Conservation (phyloP, 192 early-diverging fungal species). For the Coemansia biformis region DNA sequence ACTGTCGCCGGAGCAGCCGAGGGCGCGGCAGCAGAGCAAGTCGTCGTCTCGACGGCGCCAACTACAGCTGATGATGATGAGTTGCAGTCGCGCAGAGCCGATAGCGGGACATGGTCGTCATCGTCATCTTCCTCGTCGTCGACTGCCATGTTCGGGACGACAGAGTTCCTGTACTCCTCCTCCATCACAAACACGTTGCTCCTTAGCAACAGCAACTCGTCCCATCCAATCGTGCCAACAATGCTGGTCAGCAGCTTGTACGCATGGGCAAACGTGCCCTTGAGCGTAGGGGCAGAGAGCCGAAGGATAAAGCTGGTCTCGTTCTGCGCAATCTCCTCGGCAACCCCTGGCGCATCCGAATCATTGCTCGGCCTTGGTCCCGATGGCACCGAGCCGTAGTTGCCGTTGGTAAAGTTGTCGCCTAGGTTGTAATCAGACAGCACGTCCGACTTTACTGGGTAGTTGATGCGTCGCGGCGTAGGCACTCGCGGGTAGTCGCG, state of each 20-base stretch:
- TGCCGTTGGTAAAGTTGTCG: slow-evolving; percentile 26
- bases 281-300: slow-evolving; percentile 81
- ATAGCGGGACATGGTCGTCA: slow-evolving; percentile 34
- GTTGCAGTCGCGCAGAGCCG: slow-evolving; percentile 23
- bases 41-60: too few relatives aligned
- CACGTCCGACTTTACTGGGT: slow-evolving; percentile 82
- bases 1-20: too few relatives aligned
- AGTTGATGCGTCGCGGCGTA: slow-evolving; percentile 76
- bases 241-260: slow-evolving; percentile 79
- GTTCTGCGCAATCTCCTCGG: slow-evolving; percentile 43
- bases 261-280: slow-evolving; percentile 89
- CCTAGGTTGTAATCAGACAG: slow-evolving; percentile 46
- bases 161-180: slow-evolving; percentile 81
- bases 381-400: slow-evolving; percentile 28
- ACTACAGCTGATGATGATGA: too few relatives aligned
- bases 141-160: slow-evolving; percentile 16
- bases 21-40: background rate
- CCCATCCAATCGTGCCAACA: slow-evolving; percentile 87
- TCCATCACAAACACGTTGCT: slow-evolving; percentile 98
- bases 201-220: slow-evolving; percentile 81
- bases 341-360: slow-evolving; percentile 29
- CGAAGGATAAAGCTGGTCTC: slow-evolving; percentile 61
- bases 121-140: slow-evolving; percentile 38
- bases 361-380: slow-evolving; percentile 29
- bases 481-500: slow-evolving; percentile 89